Percentiles rank a stretch among this genome's conserved stretches.
phyloP scores from a whole-genome alignment of 108 stramenopile genomes.

The Pseudonitzschia pungens region DNA sequence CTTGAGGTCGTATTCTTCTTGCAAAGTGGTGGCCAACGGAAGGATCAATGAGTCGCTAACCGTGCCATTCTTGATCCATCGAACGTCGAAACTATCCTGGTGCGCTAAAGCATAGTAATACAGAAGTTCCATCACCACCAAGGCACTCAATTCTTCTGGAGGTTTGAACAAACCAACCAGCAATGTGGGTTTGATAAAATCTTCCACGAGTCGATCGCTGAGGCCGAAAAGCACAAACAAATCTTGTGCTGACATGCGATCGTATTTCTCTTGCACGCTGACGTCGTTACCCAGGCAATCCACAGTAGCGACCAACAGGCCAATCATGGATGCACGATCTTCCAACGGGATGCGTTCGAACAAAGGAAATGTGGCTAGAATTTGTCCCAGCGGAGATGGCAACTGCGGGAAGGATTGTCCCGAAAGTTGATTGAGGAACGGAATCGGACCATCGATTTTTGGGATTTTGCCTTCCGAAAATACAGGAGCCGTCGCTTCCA shows the following conservation, averaged over 20 bases:
- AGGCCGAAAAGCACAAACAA: constrained; percentile 71
- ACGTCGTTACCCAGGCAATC: constrained; percentile 81
- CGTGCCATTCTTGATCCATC: constrained; percentile 91
- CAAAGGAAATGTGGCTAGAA: constrained; percentile 84
- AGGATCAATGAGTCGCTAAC: constrained; percentile 77
- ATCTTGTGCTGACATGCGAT: constrained; percentile 94
- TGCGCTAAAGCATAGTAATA: constrained; percentile 97
- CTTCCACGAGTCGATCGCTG: constrained; percentile 75
- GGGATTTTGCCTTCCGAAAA: constrained; percentile 67
- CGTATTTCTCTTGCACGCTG: constrained; percentile 65
- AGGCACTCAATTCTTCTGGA: constrained; percentile 89
- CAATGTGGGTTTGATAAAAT: constrained; percentile 85
- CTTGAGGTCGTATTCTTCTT: constrained; percentile 51
- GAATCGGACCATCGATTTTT: constrained; percentile 22
- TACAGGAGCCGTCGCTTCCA: constrained; percentile 90
- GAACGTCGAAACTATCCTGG: constrained; percentile 91
- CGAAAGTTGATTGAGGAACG: constrained; percentile 31
- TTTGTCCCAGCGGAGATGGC: constrained; percentile 89
- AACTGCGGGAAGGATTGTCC: constrained; percentile 61
- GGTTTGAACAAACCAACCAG: constrained; percentile 82
- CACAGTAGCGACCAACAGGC: constrained; percentile 82
- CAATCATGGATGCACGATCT: constrained; percentile 88
- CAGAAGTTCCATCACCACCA: constrained; percentile 91
- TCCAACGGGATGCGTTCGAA: constrained; percentile 87
- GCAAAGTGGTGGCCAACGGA: constrained; percentile 73